Base-by-base conservation (phyloP, 495 filamentous ascomycete genomes). In the Aspergillus asperescens region DNA sequence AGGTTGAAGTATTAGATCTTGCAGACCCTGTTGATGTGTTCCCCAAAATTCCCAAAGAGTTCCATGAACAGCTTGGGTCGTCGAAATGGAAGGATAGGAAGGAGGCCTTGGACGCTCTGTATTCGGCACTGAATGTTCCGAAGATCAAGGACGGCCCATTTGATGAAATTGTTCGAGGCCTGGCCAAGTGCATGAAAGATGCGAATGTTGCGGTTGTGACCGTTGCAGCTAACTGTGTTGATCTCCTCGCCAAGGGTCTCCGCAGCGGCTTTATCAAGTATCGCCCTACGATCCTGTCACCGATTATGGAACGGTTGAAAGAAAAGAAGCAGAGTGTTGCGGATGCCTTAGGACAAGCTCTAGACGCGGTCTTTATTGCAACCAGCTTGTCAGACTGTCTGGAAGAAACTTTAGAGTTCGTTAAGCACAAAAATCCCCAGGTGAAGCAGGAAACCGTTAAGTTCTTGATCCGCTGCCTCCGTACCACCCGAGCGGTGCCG, bases 71-170 rank as follows among this genome's bases (percentile, higher is more conserved):
- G 35, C 70, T 97, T 28, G 82, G 77, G 1, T 96, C 90, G 29
- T 81, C 90, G 10, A 99, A 97, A 61, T 99, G 94, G 94, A 97
- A 97, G 65, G 94, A 99, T 59, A 81, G 94, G 52, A 97, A 97
- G 70, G 94, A 99, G 42, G 87, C 89, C 0, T 72, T 96, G 23
- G 94, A 99, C 52, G 91, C 83, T 6, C 71, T 96, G 3, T 84
- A 85, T 61, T 76, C 76, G 10, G 75, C 81, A 7, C 69, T 94
- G 48, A 95, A 97, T 62, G 84, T 93, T 15, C 91, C 93, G 19
- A 81, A 85, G 48, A 95, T 99, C 64, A 91, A 95, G 67, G 93
- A 97, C 52, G 90, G 81, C 3, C 85, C 85, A 34, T 99, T 87
- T 57, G 80, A 85, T 66, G 90, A 97, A 55, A 82, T 96, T 61